A percentile compares a stretch with the other conserved stretches of the same genome.
Conservation (phyloP, 2,329 filamentous ascomycete species). For the Curvularia sp. region DNA sequence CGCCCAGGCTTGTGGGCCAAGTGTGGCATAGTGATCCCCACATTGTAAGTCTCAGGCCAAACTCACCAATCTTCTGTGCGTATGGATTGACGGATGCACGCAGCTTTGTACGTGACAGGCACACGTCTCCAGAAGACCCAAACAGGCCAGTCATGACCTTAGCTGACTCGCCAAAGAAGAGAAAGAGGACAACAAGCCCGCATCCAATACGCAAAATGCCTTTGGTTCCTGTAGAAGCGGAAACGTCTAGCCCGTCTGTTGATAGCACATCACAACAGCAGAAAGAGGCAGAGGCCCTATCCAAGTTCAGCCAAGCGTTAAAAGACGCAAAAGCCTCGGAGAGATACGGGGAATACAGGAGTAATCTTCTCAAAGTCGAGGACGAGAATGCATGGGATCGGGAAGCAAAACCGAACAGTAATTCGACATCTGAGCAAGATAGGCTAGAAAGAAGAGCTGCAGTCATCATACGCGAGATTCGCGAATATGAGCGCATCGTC, state of each 20-base stretch:
- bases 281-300: not conserved
- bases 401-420: conserved; percentile 29
- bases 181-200: conserved; percentile 39
- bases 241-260: conserved; percentile 10
- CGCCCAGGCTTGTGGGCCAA: conserved; percentile 36
- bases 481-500: conserved; percentile 53
- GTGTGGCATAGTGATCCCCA: conserved; percentile 37
- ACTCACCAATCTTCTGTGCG: not conserved
- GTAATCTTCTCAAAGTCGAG: conserved; percentile 44
- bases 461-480: conserved; percentile 47
- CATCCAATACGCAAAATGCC: conserved; percentile 22
- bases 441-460: conserved; percentile 42
- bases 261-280: not conserved
- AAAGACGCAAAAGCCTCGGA: conserved; percentile 3
- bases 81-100: conserved; percentile 7
- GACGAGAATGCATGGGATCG: conserved; percentile 48
- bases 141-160: conserved; percentile 37
- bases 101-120: conserved; percentile 46
- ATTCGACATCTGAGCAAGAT: conserved; percentile 23
- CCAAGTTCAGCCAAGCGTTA: conserved; percentile 19
- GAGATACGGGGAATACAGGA: conserved; percentile 32
- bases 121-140: conserved; percentile 31
- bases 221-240: conserved; percentile 20
- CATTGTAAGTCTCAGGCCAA: conserved; percentile 34
- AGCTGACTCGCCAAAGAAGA: conserved; percentile 47